phyloP scores from a whole-genome alignment of 148 eudicot species.

The Suaeda aralocaspica region DNA sequence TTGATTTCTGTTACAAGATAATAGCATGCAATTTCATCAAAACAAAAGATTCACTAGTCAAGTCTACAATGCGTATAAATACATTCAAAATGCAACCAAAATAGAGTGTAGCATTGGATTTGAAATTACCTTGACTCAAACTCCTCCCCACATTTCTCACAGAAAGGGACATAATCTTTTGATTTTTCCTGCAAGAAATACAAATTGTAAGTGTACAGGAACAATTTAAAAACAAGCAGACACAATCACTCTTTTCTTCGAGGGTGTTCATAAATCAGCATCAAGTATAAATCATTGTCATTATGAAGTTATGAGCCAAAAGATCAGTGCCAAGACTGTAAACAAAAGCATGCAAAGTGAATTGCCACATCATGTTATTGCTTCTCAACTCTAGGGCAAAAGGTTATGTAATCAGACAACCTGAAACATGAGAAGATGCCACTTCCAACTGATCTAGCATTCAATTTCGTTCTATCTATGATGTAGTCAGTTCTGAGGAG shows the following conservation, averaged over 20 bases:
- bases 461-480: background rate
- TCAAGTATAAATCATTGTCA: too few relatives aligned
- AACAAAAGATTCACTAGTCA: background rate
- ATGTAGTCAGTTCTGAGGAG: too few relatives aligned
- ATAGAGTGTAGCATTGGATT: background rate
- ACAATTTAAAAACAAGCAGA: background rate
- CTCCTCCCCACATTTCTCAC: slow-evolving; percentile 80
- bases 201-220: background rate
- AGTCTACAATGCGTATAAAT: background rate
- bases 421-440: background rate
- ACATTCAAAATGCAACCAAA: background rate
- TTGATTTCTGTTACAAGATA: slow-evolving; percentile 47
- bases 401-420: background rate
- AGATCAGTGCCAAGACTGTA: background rate
- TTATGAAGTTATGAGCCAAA: background rate
- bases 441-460: background rate
- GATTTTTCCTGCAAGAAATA: slow-evolving; percentile 44
- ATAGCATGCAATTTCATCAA: slow-evolving; percentile 11
- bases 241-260: background rate
- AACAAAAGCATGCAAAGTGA: background rate
- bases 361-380: background rate
- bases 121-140: slow-evolving; percentile 75
- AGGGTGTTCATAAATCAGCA: background rate
- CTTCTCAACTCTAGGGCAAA: background rate
- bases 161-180: slow-evolving; percentile 41